phyloP scores from a whole-genome alignment of 164 flowering plant species.

The Liriodendron chinense region DNA sequence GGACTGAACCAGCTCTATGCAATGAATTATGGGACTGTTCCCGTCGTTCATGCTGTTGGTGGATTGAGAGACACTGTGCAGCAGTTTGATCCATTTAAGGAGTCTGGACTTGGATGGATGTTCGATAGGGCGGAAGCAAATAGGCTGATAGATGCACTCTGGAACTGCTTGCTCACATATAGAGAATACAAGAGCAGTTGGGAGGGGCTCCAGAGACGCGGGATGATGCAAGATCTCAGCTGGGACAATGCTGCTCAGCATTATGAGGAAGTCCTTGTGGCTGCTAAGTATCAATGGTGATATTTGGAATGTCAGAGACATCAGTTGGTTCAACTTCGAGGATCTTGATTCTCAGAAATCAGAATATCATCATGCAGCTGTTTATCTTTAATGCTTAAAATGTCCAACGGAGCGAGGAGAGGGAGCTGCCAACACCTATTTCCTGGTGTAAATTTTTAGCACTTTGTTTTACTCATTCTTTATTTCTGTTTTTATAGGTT shows the following conservation, averaged over 20 bases:
- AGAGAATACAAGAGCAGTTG: slow-evolving; percentile 80
- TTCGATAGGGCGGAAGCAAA: slow-evolving; percentile 67
- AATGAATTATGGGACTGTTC: slow-evolving; percentile 89
- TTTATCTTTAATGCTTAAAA: too few species aligned
- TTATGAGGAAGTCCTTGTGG: slow-evolving; percentile 86
- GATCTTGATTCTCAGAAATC: not conserved
- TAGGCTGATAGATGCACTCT: slow-evolving; percentile 67
- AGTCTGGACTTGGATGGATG: slow-evolving; percentile 90
- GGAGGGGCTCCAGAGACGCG: slow-evolving; percentile 87
- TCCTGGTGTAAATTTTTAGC: too few species aligned
- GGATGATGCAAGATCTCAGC: slow-evolving; percentile 89
- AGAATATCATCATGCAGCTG: not conserved
- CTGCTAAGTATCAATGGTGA: slow-evolving; percentile 98
- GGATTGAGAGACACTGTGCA: slow-evolving; percentile 91
- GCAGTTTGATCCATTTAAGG: slow-evolving; percentile 71
- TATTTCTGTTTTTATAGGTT: too few species aligned
- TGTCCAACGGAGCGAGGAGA: too few species aligned
- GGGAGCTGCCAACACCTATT: too few species aligned
- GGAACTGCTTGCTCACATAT: slow-evolving; percentile 76
- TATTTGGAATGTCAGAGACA: not conserved
- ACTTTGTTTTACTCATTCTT: too few species aligned
- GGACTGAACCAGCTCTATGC: slow-evolving; percentile 96
- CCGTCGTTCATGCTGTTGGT: slow-evolving; percentile 96
- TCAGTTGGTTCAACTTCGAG: not conserved
- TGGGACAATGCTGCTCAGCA: slow-evolving; percentile 91